Evolutionary conservation across 1,284 basidiomycete genomes (phyloP), one percentile per base, ranked within the genome.

Genomic region (Vanrija sp.): DNA sequence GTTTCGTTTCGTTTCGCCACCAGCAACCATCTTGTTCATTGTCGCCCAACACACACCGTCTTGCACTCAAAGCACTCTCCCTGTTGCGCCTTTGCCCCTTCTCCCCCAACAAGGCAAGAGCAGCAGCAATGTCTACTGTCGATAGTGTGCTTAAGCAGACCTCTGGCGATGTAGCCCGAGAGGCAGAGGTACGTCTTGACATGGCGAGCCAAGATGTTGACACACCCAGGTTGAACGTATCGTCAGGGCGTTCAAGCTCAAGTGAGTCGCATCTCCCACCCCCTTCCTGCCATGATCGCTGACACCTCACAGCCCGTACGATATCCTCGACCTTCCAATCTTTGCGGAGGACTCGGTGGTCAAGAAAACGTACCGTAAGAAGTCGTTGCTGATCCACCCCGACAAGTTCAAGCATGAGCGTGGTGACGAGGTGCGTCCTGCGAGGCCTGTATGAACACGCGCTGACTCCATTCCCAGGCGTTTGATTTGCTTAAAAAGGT

Each of bases 401-500:
- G 81, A 82, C 68, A 82, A 82, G 70, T 79, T 79, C 62, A 76
- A 81, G 65, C 78, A 81, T 65, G 77, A 77, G 35, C 61, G 78
- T n/a, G 81, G 79, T 27, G 60, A 69, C 19, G 73, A 77, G 67
- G 76, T 76, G 62, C 60, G 75, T 65, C 5, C 4, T 15, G 5
- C 15, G 12, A 2, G n/a, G 14, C 4, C 1, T 12, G 16, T 6
- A 6, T 10, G 31, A 44, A 24, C 42, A 16, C 2, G 4, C 5
- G 10, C 47, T 47, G 39, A 52, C 49, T n/a, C 15, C 20, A 41
- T 31, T 51, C 19, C 38, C 70, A 81, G 71, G 80, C 81, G 22
- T 82, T 82, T 65, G 80, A 81, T 61, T 68, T 80, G 59, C 71
- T 82, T 49, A 82, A 82, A 66, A 81, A 82, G 72, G 80, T 76